Percentiles rank a stretch among this genome's conserved stretches.
Conservation (phyloP, 306 rosid genomes). For the Acacia acuminata region DNA sequence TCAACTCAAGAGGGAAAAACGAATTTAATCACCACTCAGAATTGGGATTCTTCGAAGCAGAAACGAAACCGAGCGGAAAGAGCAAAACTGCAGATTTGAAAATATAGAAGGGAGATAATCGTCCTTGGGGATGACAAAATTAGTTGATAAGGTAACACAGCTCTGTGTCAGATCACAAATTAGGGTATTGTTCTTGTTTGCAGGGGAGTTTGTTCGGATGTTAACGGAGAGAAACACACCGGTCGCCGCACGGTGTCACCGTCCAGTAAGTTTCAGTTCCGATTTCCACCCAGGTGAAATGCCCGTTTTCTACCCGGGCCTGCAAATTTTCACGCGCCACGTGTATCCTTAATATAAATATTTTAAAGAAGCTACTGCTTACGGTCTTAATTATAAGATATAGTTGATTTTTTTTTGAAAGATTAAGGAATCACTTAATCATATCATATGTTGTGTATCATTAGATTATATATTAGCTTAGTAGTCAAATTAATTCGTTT, state of each 20-base stretch:
- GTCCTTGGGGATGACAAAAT: slow-evolving; percentile 10
- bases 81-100: slow-evolving; percentile 11
- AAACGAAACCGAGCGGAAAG: slow-evolving; percentile 16
- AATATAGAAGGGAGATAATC: slow-evolving; percentile 19
- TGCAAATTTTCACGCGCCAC: not conserved
- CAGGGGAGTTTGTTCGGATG: slow-evolving; percentile 13
- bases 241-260: slow-evolving; percentile 61
- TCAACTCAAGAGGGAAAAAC: slow-evolving; percentile 21
- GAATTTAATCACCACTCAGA: slow-evolving; percentile 38
- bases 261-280: slow-evolving; percentile 38
- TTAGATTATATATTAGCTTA: too few species aligned
- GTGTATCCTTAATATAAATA: too few species aligned
- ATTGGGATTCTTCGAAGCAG: slow-evolving; percentile 27
- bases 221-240: slow-evolving; percentile 49
- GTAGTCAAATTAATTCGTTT: too few species aligned
- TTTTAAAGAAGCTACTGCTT: too few species aligned
- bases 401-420: too few species aligned
- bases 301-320: not conserved
- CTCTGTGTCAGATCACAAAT: slow-evolving; percentile 40
- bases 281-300: not conserved
- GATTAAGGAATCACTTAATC: too few species aligned
- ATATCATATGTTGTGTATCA: too few species aligned
- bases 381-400: too few species aligned
- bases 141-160: slow-evolving; percentile 25
- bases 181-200: slow-evolving; percentile 52